phyloP scores from a whole-genome alignment of 768 basidiomycete genomes.

The Pleurotus sapidus region DNA sequence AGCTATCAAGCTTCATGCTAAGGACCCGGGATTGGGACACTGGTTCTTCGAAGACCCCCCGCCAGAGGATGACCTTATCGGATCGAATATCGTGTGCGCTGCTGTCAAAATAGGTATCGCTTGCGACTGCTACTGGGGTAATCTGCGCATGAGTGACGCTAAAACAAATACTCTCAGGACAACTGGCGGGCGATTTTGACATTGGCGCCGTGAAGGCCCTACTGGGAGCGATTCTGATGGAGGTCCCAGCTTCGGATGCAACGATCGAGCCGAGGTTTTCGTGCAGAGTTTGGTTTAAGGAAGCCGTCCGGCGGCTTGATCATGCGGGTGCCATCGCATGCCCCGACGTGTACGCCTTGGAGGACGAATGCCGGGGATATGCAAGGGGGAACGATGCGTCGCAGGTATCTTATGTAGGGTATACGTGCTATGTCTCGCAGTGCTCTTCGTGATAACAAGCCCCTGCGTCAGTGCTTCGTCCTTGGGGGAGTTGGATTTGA shows the following conservation, averaged over 20 bases:
- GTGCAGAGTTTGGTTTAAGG: conserved; percentile 14
- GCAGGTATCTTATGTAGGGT: too few relatives aligned
- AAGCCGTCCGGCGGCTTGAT: conserved; percentile 10
- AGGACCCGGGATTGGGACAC: background rate
- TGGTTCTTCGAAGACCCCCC: conserved; percentile 9
- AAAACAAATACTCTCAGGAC: too few relatives aligned
- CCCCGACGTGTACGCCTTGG: too few relatives aligned
- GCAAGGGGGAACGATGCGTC: too few relatives aligned
- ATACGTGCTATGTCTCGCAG: too few relatives aligned
- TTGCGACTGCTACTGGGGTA: too few relatives aligned
- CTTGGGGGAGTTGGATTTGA: too few relatives aligned
- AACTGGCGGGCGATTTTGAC: too few relatives aligned
- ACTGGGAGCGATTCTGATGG: conserved; percentile 7
- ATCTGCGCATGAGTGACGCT: too few relatives aligned
- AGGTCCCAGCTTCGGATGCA: conserved; percentile 3
- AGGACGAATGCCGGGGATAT: too few relatives aligned
- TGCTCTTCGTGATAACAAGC: too few relatives aligned
- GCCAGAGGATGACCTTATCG: background rate
- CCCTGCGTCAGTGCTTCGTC: too few relatives aligned
- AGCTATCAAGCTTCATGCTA: background rate
- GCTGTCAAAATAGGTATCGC: conserved; percentile 3
- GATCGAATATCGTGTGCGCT: background rate
- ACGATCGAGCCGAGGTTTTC: conserved; percentile 9
- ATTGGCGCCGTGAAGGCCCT: background rate
- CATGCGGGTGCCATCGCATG: background rate